Evolutionary conservation across 1,284 basidiomycete species (phyloP).

Genomic region (Ganoderma boninense): DNA sequence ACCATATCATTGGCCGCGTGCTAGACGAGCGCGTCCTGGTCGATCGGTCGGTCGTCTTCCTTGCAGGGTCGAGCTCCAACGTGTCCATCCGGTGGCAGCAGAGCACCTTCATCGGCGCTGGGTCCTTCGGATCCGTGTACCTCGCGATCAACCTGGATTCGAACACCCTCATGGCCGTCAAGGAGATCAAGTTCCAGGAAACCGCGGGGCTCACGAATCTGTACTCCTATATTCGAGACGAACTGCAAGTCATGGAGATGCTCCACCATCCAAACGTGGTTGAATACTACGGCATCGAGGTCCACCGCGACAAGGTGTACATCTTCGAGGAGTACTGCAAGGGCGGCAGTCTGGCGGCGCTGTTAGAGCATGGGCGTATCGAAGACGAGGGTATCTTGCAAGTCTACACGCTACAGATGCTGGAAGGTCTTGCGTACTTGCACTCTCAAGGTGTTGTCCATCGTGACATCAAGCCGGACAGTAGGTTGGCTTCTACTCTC

Average conservation of each 20-base stretch:
- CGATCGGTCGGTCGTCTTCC: constrained; percentile 90
- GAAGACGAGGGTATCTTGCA: constrained; percentile 98
- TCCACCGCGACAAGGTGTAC: constrained; percentile 98
- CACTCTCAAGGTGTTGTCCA: constrained; percentile 95
- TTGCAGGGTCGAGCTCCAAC: constrained; percentile 93
- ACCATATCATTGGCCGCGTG: constrained; percentile 86
- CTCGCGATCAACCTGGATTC: constrained; percentile 97
- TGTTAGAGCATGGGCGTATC: constrained; percentile 94
- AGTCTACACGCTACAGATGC: constrained; percentile 96
- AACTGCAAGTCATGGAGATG: constrained; percentile 99
- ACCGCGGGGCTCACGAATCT: constrained; percentile 83
- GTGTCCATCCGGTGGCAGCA: constrained; percentile 99
- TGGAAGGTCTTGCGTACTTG: constrained; percentile 93
- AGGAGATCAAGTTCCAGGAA: constrained; percentile 99
- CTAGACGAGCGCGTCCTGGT: constrained; percentile 92
- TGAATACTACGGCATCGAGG: constrained; percentile 99
- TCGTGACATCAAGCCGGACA: constrained; percentile 99
- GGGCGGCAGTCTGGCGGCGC: constrained; percentile 90
- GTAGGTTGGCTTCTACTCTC: constrained; percentile 57
- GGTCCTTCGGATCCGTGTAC: constrained; percentile 98
- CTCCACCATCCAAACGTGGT: constrained; percentile 98
- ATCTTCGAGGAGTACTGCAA: constrained; percentile 99
- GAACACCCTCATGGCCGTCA: constrained; percentile 98
- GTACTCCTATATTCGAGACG: constrained; percentile 95
- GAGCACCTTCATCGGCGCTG: constrained; percentile 96